phyloP scores from a whole-genome alignment of 2,329 filamentous ascomycete species.

The Diaporthe eres region DNA sequence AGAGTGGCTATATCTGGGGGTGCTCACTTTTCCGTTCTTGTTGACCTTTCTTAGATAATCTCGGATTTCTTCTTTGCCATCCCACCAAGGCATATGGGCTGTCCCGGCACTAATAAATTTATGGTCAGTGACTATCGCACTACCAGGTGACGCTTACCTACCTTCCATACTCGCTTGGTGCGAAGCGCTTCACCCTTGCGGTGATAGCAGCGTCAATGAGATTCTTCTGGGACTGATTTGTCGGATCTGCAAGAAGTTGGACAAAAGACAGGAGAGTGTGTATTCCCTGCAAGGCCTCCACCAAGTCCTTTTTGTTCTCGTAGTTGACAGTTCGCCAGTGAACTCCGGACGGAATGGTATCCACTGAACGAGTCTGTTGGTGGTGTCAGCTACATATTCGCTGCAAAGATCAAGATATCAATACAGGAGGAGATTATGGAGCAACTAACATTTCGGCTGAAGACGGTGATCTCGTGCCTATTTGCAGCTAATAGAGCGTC shows the following conservation, averaged over 20 bases:
- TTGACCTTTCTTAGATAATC: slow-evolving; percentile 67
- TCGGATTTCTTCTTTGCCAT: slow-evolving; percentile 63
- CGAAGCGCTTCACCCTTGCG: slow-evolving; percentile 66
- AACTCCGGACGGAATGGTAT: slow-evolving; percentile 47
- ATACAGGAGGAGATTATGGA: neutral
- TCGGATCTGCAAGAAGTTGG: slow-evolving; percentile 50
- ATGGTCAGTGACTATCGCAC: neutral
- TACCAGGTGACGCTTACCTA: slow-evolving; percentile 42
- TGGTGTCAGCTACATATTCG: neutral
- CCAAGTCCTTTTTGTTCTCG: slow-evolving; percentile 54
- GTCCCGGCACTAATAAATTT: slow-evolving; percentile 47
- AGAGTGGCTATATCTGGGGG: neutral
- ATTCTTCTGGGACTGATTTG: slow-evolving; percentile 62
- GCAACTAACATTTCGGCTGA: slow-evolving; percentile 33
- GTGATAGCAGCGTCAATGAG: slow-evolving; percentile 72
- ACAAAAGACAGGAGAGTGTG: slow-evolving; percentile 70
- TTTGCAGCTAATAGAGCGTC: slow-evolving; percentile 33
- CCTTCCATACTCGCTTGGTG: slow-evolving; percentile 71
- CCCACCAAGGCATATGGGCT: slow-evolving; percentile 62
- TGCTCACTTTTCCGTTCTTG: slow-evolving; percentile 56
- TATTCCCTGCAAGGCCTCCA: slow-evolving; percentile 57
- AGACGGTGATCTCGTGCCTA: slow-evolving; percentile 38
- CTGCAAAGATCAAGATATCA: neutral
- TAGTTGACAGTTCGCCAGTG: slow-evolving; percentile 62
- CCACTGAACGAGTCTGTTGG: neutral